These are phyloP conservation scores for Termitomyces sp. DNA, from an alignment of 768 basidiomycete genomes.

Conservation along the genomic window DNA sequence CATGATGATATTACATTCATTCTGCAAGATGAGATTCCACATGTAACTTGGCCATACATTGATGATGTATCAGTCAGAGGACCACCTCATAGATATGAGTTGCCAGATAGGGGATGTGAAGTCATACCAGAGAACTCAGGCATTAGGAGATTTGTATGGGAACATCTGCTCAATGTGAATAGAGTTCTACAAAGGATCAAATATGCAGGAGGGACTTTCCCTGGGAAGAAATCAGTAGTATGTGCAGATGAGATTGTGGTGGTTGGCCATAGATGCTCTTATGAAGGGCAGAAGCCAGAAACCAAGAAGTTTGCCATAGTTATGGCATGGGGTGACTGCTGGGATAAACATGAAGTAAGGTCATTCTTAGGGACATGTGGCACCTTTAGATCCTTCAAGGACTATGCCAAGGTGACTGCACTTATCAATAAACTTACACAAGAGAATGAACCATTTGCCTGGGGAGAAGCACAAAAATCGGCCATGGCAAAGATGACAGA, in stretches of 20 bases:
- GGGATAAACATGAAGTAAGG: neutral
- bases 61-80: neutral
- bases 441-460: neutral
- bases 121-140: neutral
- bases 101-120: neutral
- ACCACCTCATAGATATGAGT: neutral
- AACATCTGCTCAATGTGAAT: neutral
- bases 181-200: neutral
- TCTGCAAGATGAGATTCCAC: neutral
- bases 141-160: too few relatives aligned
- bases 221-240: neutral
- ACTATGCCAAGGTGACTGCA: neutral
- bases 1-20: too few relatives aligned
- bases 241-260: neutral
- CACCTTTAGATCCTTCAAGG: neutral
- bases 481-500: neutral
- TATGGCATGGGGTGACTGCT: neutral
- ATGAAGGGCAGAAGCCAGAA: neutral
- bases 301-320: neutral
- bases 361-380: neutral
- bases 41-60: neutral
- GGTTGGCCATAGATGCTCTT: neutral
- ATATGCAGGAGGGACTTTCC: neutral
- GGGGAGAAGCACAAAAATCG: neutral
- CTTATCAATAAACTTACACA: neutral